A percentile compares a stretch with the other conserved stretches of the same genome.
Evolutionary conservation across 495 filamentous ascomycete genomes (phyloP).

Genomic region (Polyplosphaeria fusca): DNA sequence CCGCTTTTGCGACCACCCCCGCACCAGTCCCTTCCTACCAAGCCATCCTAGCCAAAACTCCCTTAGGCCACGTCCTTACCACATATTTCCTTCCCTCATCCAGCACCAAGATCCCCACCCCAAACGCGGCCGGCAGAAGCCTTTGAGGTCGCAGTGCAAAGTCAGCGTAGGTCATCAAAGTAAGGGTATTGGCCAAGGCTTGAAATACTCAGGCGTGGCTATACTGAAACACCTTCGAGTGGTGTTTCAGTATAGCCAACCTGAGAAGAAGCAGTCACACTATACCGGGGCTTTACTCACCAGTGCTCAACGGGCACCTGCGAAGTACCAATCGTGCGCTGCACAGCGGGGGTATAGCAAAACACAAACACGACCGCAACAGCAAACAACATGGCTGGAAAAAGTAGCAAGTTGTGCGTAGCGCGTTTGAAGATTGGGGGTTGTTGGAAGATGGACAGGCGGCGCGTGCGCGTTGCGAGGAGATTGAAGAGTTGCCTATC

Average conservation of each 20-base stretch:
- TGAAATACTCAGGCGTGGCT: too few species aligned
- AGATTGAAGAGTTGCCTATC: conserved; percentile 69
- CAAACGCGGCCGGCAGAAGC: conserved; percentile 63
- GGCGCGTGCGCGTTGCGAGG: conserved; percentile 59
- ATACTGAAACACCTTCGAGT: too few species aligned
- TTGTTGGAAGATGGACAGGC: conserved; percentile 65
- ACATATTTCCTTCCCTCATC: conserved; percentile 58
- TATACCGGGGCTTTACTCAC: too few species aligned
- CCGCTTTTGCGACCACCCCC: too few species aligned
- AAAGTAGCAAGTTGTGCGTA: conserved; percentile 55
- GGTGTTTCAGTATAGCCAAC: too few species aligned
- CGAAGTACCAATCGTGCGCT: conserved; percentile 52
- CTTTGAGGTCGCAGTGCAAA: too few species aligned
- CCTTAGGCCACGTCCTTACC: conserved; percentile 50
- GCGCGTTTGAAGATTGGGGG: conserved; percentile 56
- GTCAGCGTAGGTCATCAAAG: too few species aligned
- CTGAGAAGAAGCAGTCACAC: too few species aligned
- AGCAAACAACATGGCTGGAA: conserved; percentile 62
- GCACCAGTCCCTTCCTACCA: too few species aligned
- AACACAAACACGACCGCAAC: conserved; percentile 47
- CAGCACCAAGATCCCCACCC: conserved; percentile 55
- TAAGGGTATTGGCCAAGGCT: too few species aligned
- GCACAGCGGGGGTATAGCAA: conserved; percentile 41
- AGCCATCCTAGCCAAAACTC: conserved; percentile 48
- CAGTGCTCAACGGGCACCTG: conserved; percentile 61